Evolutionary conservation across 768 basidiomycete species (phyloP), one percentile per base, ranked within the genome.

Genomic region (Multifurca ochricompacta): DNA sequence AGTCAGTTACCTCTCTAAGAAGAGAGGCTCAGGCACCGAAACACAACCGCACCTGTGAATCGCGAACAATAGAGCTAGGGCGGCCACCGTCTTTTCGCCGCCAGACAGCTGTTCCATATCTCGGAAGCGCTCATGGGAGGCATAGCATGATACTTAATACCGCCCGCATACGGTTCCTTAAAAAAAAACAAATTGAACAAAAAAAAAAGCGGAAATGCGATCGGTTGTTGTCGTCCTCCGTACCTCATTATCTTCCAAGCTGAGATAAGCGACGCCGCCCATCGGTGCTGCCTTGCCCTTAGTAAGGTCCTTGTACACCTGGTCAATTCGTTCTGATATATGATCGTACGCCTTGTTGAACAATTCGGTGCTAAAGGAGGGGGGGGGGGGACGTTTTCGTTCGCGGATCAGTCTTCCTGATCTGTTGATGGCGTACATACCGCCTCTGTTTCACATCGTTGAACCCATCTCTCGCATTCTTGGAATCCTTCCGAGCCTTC

Each of bases 141-240:
- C 96, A 98, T 99, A 1, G 95, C 94, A 65, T 98, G 95, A 67
- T 98, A 98, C 69, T 96, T 97, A 73, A 99, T 91, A 50, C 96
- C 91, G 34, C 80, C 83, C 19, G 74, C 75, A 60, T 92, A 92
- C 1, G 91, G 90, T 70, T 90, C 87, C 87, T 88, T 58, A 48
- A 53, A 37, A 18, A n/a, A 41, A 11, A 16, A 35, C 11, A 58
- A n/a, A n/a, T n/a, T 57, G 34, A 10, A 7, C n/a, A 16, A 31
- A 19, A 19, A 8, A 8, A 47, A 30, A 37, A 25, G 43, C 1
- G 3, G n/a, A n/a, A n/a, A n/a, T 14, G 28, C 67, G 3, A 21
- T 35, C 30, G 48, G 3, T 8, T n/a, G 37, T 6, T 41, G 31
- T 37, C 44, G 28, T n/a, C 34, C 25, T 18, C 2, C 78, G 43